Base-by-base conservation (phyloP, 73 alveolate genomes). In the Symbiodinium natans region DNA sequence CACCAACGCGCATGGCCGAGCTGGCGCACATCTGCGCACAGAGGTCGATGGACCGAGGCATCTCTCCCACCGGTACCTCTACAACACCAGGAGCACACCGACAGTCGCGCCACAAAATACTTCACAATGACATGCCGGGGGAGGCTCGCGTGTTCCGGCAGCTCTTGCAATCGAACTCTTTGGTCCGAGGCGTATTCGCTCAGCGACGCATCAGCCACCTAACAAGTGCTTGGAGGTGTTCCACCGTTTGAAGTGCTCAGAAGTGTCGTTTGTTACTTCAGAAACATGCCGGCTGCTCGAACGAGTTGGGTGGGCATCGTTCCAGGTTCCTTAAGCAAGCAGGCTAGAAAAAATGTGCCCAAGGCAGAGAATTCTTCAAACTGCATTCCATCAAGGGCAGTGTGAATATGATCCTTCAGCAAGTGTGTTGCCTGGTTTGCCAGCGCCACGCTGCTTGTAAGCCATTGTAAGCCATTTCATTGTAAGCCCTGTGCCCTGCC, bases 21-120 rank as follows among this genome's bases (percentile, higher is more conserved):
- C n/a, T 13, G 59, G 95, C 40, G 86, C 87, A 89, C 95, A 89
- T 89, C 86, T 89, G 95, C 63, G 99, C 99, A 84, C 99, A 99
- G 41, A 99, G 99, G 68, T 99, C 94, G 99, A 99, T 99, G 71
- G 99, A 98, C 97, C 99, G 99, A n/a, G 99, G 99, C 99, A 99
- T 99, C 99, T 99, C 99, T 43, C 99, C 99, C 36, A 99, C 99
- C 8, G 99, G 99, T 39, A 89, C 95, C 95, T 89, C n/a, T n/a
- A n/a, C n/a, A 77, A 11, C 8, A 71, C 41, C 29, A 1, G 83
- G 3, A 71, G 41, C 1, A 27, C 19, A 15, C 10, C 3, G 83
- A 10, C 29, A 21, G 17, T 56, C 75, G 27, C 17, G 17, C 27
- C 27, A 21, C 27, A 56, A 21, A 21, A 56, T 56, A 56, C 75